Evolutionary conservation across 2,329 filamentous ascomycete genomes (phyloP), one percentile per base, ranked within the genome.

Genomic region (Cladosporium sp.): DNA sequence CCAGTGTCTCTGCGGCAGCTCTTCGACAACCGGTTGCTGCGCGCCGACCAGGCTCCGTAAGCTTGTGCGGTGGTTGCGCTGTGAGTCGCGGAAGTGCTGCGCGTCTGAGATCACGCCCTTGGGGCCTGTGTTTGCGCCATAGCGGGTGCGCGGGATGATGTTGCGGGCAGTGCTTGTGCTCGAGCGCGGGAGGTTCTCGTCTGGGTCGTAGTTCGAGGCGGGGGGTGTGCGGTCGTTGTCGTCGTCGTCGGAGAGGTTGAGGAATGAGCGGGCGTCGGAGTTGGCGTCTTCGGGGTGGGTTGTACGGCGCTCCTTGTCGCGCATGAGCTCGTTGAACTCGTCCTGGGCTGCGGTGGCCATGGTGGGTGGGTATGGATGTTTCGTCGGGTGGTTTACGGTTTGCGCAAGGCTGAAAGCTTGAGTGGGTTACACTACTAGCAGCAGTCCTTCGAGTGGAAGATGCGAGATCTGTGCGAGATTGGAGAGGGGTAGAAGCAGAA

Each of bases 71-170:
- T 75, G 69, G 49, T 65, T 67, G 59, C 72, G 65, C 26, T 67
- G 68, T n/a, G 74, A 74, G 62, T 76, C 75, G 48, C 71, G 89
- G 77, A 90, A 94, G 73, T 88, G 88, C 73, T 91, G 85, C 43
- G 91, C 91, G 75, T 95, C 91, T 71, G 91, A 90, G 74, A 95
- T 94, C 77, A 95, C 91, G 68, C 91, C 91, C 81, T 94, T 94
- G 70, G 93, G 91, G 56, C 91, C 91, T 2, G 91, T 94, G 70
- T 91, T 88, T 70, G 87, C 85, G 65, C 89, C 88, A 62, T 82
- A 86, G 76, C 91, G 77, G 67, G 91, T 85, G 74, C 84, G 85
- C 73, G 91, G 78, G 76, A 83, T 80, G 71, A 79, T 80, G 76
- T 68, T 70, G 60, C 74, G 69, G 21, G 68, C 66, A n/a, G 64